Conservation (phyloP, 2,329 filamentous ascomycete species). For the Fusarium praegraminearum region DNA sequence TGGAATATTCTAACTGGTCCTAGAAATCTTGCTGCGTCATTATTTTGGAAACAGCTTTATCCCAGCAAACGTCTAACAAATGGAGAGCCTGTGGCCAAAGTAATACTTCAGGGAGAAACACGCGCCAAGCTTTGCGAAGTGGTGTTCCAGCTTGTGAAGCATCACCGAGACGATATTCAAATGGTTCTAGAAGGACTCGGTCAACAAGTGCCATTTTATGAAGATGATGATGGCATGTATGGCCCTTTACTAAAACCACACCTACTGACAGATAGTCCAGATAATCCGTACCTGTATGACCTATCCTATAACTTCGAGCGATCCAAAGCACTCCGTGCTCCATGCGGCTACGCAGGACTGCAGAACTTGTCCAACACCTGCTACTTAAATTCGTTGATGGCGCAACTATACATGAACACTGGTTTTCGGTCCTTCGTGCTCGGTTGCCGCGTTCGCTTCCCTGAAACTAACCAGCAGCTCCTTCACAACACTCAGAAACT, state of each 20-base stretch:
- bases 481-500: constrained; percentile 82
- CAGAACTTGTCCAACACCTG: constrained; percentile 95
- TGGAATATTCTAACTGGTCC: constrained; percentile 12
- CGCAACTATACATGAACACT: constrained; percentile 96
- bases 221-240: constrained; percentile 55
- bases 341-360: constrained; percentile 88
- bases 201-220: constrained; percentile 54
- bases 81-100: constrained; percentile 52
- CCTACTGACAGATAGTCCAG: constrained; percentile 37
- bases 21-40: constrained; percentile 51
- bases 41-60: constrained; percentile 76
- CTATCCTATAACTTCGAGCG: constrained; percentile 73
- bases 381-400: constrained; percentile 94
- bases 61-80: constrained; percentile 60
- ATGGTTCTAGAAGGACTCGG: constrained; percentile 61
- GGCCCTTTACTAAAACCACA: neutral
- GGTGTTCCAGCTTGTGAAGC: constrained; percentile 67
- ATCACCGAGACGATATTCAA: constrained; percentile 61
- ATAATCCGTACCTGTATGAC: constrained; percentile 70
- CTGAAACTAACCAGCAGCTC: constrained; percentile 70
- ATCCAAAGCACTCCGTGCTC: constrained; percentile 75
- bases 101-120: constrained; percentile 66
- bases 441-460: constrained; percentile 67
- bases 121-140: constrained; percentile 71
- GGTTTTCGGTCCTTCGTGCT: constrained; percentile 89